Conservation (phyloP, 108 stramenopile species). For the Chaetoceros tenuissimus region DNA sequence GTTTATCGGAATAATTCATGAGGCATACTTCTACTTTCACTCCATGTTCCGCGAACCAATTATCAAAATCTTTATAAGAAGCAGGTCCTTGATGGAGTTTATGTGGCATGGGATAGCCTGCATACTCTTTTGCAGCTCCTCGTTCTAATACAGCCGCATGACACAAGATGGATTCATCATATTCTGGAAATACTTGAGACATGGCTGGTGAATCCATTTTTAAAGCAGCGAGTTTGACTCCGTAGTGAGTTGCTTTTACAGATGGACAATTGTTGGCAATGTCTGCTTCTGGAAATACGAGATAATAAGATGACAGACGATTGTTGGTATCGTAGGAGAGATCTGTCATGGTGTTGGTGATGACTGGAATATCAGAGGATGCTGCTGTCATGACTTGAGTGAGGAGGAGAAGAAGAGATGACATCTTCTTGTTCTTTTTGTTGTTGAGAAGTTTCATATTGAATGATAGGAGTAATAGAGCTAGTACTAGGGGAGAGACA, state of each 20-base stretch:
- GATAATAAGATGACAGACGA: constrained; percentile 24
- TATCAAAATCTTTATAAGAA: constrained; percentile 2
- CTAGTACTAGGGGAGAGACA: too few species aligned
- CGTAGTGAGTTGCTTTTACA: constrained; percentile 9
- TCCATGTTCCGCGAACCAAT: constrained; percentile 21
- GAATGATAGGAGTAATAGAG: too few species aligned
- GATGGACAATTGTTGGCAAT: constrained; percentile 25
- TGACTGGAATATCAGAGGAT: too few species aligned
- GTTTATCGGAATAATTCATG: constrained; percentile 39
- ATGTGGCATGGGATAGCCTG: constrained; percentile 20
- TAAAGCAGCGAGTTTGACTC: constrained; percentile 2
- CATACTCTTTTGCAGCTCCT: constrained; percentile 13
- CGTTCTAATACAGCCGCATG: constrained; percentile 21
- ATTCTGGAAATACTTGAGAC: background rate
- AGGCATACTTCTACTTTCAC: constrained; percentile 41
- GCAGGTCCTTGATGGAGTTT: background rate
- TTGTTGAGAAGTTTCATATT: too few species aligned
- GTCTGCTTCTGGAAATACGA: constrained; percentile 27
- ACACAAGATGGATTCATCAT: constrained; percentile 3
- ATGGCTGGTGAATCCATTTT: constrained; percentile 3
- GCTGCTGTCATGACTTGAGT: too few species aligned
- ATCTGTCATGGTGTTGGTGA: too few species aligned
- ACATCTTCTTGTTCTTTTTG: too few species aligned
- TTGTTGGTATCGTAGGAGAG: constrained; percentile 36
- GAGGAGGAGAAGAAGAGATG: too few species aligned